Percentiles rank a stretch among this genome's conserved stretches.
Evolutionary conservation across 176 grass and related monocot genomes (phyloP).

Genomic region (Cymbopogon citratus): DNA sequence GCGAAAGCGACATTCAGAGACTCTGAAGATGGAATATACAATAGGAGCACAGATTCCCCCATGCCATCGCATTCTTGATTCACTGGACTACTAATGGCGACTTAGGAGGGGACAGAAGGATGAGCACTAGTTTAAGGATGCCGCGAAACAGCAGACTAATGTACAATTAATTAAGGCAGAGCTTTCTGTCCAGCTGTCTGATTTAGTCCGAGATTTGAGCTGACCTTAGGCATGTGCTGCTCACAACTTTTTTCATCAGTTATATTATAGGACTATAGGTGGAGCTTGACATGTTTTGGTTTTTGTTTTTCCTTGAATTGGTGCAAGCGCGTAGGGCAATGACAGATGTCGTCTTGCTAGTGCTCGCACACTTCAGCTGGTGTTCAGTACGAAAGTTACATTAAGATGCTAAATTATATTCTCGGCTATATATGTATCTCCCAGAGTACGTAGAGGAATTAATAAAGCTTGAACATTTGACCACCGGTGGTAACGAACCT

Average conservation of each 20-base stretch:
- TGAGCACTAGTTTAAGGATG: slow-evolving; percentile 16
- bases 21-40: not conserved
- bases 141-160: not conserved
- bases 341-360: not conserved
- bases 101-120: slow-evolving; percentile 13
- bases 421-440: not conserved
- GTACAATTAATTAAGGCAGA: slow-evolving; percentile 20
- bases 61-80: not conserved
- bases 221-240: slow-evolving; percentile 26
- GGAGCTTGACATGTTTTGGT: not conserved
- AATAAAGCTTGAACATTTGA: not conserved
- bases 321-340: not conserved
- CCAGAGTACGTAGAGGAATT: not conserved
- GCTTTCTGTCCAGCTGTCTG: slow-evolving; percentile 41
- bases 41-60: not conserved
- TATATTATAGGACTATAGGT: not conserved
- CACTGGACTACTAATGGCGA: slow-evolving; percentile 19
- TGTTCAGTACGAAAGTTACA: not conserved
- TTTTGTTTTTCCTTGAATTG: not conserved
- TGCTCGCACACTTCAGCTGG: not conserved
- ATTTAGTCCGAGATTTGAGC: slow-evolving; percentile 32
- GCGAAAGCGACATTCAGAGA: not conserved
- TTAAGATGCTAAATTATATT: not conserved
- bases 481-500: not conserved
- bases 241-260: not conserved